These are phyloP conservation scores for Bassia scoparia DNA, from an alignment of 148 eudicot species.

Conservation along the genomic window DNA sequence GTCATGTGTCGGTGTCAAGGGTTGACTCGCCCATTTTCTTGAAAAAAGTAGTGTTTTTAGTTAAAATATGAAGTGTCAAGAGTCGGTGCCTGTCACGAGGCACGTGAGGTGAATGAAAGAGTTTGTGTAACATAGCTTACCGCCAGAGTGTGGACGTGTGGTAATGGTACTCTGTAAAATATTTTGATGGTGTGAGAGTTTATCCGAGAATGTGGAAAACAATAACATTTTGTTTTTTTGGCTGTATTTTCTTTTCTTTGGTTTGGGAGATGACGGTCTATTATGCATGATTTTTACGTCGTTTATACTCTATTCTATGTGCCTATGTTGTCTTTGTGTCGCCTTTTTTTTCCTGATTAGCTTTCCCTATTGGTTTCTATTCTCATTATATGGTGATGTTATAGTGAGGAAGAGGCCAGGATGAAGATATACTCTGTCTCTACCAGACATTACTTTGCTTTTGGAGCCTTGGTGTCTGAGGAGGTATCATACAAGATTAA, in stretches of 20 bases:
- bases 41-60: too few species aligned
- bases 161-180: too few species aligned
- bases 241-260: not conserved
- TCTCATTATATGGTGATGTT: not conserved
- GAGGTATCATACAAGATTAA: conserved; percentile 45
- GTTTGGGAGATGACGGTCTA: not conserved
- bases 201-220: too few species aligned
- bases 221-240: too few species aligned
- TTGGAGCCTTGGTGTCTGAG: conserved; percentile 54
- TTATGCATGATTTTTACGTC: not conserved
- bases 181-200: too few species aligned
- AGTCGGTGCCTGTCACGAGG: too few species aligned
- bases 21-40: too few species aligned
- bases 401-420: conserved; percentile 66
- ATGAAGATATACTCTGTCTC: conserved; percentile 75
- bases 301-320: not conserved
- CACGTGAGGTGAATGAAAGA: too few species aligned
- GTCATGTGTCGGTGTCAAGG: too few species aligned
- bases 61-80: too few species aligned
- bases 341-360: not conserved
- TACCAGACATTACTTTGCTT: conserved; percentile 61
- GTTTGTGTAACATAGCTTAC: too few species aligned
- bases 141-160: too few species aligned
- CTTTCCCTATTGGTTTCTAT: not conserved
- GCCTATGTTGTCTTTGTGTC: not conserved